Evolutionary conservation across 768 basidiomycete genomes (phyloP), one percentile per base, ranked within the genome.

Genomic region (Collybiopsis confluens): DNA sequence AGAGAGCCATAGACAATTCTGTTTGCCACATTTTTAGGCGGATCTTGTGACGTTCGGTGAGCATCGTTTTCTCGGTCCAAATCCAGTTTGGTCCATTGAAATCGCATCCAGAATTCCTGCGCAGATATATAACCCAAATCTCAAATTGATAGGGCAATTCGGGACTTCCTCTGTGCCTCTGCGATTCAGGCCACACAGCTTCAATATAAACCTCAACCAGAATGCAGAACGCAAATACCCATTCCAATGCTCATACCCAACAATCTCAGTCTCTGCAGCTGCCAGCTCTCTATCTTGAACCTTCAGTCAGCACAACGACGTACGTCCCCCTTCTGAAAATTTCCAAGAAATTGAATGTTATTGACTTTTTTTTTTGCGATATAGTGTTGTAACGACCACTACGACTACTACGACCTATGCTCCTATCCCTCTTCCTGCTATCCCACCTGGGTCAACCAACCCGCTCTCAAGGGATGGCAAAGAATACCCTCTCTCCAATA

Each of bases 331-430:
- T 24, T 26, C 46, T 28, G 52, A 8, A n/a, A 24, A 20, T n/a
- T n/a, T 48, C 10, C 10, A n/a, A 20, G 2, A 9, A 2, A 20
- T 46, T 46, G 2, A 40, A 45, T 52, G 41, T 36, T 52, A 54
- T 56, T 66, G 54, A 62, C 65, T 52, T 65, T 57, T 61, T 59
- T 56, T 54, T 58, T 38, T 59, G 35, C n/a, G n/a, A n/a, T n/a
- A n/a, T 64, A 93, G 91, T 51, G 89, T 93, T 62, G 86, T 90
- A 61, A 93, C 91, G 45, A 92, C 88, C n/a, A 93, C 92, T 1
- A 91, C 89, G 0, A 93, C 92, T 1, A 93, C 91, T 1, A 93
- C 92, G 2, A 83, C 86, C 10, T 92, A 93, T 72, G 86, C 91
- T 52, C 91, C 91, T n/a, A 91, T 93, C 58, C 86, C 82, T 36